Evolutionary conservation across 83 land plant species (phyloP), one percentile per base, ranked within the genome.

Genomic region (Diphasiastrum complanatum): DNA sequence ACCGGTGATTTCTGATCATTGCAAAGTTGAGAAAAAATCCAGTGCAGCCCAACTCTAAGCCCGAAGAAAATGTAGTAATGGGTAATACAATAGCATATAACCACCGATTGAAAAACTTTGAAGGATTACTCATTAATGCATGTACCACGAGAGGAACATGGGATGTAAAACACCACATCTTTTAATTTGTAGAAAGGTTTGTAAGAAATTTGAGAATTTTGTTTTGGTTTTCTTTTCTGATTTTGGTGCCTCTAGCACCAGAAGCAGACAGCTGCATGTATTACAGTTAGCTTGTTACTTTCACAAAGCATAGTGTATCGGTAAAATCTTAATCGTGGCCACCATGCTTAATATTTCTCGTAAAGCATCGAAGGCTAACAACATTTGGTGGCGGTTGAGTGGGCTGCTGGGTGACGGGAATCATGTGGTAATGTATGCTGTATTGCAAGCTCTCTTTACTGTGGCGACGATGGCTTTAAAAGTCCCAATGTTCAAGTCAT

Each of bases 361-460:
- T 5, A 49, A 49, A 19, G 52, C 52, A 14, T 14, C 52, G 20
- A 49, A 19, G 19, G 52, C 52, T 10, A 49, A 49, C 52, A 49
- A 49, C 52, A 49, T 49, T 10, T 49, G 52, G 52, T 49, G 52
- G 52, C 22, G 52, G 20, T 20, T 49, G 8, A 49, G 52, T 20
- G 52, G 52, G 19, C 19, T 49, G 52, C 52, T 49, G 20, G 52
- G 52, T 10, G 52, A 49, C 5, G 20, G 20, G 8, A 49, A 49
- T 19, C 52, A 19, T 5, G 52, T 49, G 12, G 10, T 49, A 8
- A 49, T 49, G 52, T 49, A 49, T 20, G 20, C 20, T 8, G 52
- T 20, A 20, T 5, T 49, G 8, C 52, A 49, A 49, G 52, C 19
- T 14, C 8, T 20, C 6, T 49, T 49, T 20, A 49, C 52, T 14